Evolutionary conservation across 192 early-diverging fungal genomes (phyloP), one percentile per base, ranked within the genome.

Genomic region (Rhizophagus prolifer): DNA sequence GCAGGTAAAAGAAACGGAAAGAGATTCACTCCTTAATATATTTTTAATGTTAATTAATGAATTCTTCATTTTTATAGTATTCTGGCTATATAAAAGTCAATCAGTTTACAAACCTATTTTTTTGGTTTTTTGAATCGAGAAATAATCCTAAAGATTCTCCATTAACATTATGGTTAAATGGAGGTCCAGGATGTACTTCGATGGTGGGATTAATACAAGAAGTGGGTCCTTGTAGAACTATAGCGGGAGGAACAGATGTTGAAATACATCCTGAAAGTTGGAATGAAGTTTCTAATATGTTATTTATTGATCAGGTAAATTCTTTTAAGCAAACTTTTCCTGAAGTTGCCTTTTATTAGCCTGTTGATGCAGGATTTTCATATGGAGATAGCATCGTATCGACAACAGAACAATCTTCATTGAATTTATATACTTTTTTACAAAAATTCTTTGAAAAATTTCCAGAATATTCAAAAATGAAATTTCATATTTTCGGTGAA

Each of bases 51-150:
- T 31, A 31, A 60, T 60, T 60, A 23, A 61, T 26, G n/a, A 12
- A 23, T 61, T 61, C n/a, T 25, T 23, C 6, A 61, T 61, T 8
- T 16, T 21, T 14, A 9, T 67, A 67, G 65, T 67, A 67, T 19
- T 67, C 65, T 5, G 65, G 65, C 0, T 67, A 67, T 38, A 30
- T 67, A 8, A n/a, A 34, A 23, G 16, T 67, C 14, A 12, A 23
- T 30, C 65, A 23, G 16, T 23, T 31, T 36, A 21, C 36, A 8
- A 30, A 67, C 9, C 9, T 67, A 5, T 67, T 94, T 87, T 96
- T 94, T 83, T 96, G 94, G 93, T 99, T 99, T 88, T 98, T 99
- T 83, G 96, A 96, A 82, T 92, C 93, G 4, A 92, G 94, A 78
- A 86, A 87, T 70, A 83, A 87, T 61, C 90, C 91, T n/a, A 79